A percentile compares a stretch with the other conserved stretches of the same genome.
Evolutionary conservation across 495 filamentous ascomycete species (phyloP).

Genomic region (Sphaerosporella brunnea): DNA sequence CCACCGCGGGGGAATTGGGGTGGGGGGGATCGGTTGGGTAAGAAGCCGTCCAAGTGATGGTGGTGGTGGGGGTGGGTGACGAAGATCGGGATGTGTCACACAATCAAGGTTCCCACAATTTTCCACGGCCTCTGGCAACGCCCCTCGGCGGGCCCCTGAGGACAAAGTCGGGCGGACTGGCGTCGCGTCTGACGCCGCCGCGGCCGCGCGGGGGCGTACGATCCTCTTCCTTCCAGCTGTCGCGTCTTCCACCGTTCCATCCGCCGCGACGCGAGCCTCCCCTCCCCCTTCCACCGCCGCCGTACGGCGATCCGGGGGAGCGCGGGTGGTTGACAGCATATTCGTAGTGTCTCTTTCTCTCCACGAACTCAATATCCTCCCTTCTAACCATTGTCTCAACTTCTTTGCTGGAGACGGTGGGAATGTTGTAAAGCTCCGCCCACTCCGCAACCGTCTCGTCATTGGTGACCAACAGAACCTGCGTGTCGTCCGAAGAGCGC

Average conservation of each 20-base stretch:
- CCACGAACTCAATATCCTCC: constrained; percentile 17
- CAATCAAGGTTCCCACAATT: constrained; percentile 22
- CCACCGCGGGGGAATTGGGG: too few species aligned
- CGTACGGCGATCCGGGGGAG: background rate
- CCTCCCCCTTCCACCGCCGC: background rate
- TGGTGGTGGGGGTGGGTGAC: too few species aligned
- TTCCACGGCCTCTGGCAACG: constrained; percentile 21
- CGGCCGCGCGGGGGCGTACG: background rate
- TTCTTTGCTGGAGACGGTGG: constrained; percentile 33
- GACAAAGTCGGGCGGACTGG: constrained; percentile 5
- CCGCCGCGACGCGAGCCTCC: background rate
- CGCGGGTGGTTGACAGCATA: background rate
- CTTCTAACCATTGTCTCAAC: constrained; percentile 12
- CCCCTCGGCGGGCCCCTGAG: constrained; percentile 19
- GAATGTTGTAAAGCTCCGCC: constrained; percentile 44
- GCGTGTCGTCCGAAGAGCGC: constrained; percentile 29
- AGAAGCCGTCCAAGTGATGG: too few species aligned
- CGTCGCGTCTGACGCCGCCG: constrained; percentile 2
- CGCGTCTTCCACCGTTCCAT: constrained; percentile 1
- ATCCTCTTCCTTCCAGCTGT: background rate
- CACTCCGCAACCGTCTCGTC: constrained; percentile 37
- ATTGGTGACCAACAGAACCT: constrained; percentile 41
- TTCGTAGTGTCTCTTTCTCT: constrained; percentile 15
- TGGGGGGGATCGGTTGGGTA: too few species aligned
- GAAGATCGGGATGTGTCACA: too few species aligned